Percentiles rank a stretch among this genome's conserved stretches.
phyloP scores from a whole-genome alignment of 2,329 filamentous ascomycete genomes.

The Raffaelea arxii region DNA sequence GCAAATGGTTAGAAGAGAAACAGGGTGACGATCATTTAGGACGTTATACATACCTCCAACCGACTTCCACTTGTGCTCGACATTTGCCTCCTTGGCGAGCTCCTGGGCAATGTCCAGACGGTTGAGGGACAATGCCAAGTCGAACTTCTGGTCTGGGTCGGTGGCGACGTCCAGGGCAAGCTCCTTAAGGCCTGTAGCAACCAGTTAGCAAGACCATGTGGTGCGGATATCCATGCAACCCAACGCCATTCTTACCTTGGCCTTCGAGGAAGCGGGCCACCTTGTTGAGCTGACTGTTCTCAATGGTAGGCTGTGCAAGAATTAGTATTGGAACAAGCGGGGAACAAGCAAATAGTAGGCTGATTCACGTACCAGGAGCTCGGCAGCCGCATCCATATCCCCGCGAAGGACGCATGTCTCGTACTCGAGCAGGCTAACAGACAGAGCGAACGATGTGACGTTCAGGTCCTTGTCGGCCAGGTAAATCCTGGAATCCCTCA shows the following conservation, averaged over 20 bases:
- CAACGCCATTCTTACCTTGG: constrained; percentile 80
- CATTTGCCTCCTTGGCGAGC: constrained; percentile 72
- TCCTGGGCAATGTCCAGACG: constrained; percentile 79
- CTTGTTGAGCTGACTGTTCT: constrained; percentile 92
- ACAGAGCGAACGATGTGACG: constrained; percentile 82
- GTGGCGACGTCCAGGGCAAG: constrained; percentile 89
- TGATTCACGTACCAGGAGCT: constrained; percentile 48
- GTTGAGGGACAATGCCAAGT: constrained; percentile 73
- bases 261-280: constrained; percentile 93
- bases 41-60: constrained; percentile 46
- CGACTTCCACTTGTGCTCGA: constrained; percentile 97
- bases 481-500: constrained; percentile 90
- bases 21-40: too few relatives aligned
- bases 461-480: constrained; percentile 92
- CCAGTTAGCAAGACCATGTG: too few relatives aligned
- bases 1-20: not conserved
- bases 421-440: constrained; percentile 88
- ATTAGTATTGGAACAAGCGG: not conserved
- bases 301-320: constrained; percentile 52
- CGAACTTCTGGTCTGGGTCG: constrained; percentile 92
- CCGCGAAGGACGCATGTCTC: constrained; percentile 91
- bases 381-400: constrained; percentile 83
- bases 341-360: not conserved
- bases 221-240: too few relatives aligned
- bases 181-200: constrained; percentile 56